Conservation (phyloP, 2,329 filamentous ascomycete species). For the Diaporthe caulivora region DNA sequence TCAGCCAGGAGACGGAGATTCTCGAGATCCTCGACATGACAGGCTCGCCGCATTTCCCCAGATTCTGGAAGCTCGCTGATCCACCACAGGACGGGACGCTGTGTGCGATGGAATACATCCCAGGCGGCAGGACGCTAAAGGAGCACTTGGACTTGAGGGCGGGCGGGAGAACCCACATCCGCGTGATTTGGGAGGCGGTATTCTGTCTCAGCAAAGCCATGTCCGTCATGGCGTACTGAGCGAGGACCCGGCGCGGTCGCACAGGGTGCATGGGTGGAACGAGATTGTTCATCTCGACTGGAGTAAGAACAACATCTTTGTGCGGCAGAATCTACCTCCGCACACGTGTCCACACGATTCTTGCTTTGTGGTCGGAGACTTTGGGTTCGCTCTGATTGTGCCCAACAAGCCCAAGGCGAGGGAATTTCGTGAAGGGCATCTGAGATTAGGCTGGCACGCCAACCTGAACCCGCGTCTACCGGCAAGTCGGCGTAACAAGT, state of each 20-base stretch:
- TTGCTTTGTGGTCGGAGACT: constrained; percentile 18
- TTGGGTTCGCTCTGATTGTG: background rate
- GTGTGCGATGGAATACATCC: constrained; percentile 10
- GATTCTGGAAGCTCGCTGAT: constrained; percentile 5
- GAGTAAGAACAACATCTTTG: background rate
- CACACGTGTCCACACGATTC: constrained; percentile 4
- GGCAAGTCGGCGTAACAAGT: background rate
- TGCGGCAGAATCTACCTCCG: background rate
- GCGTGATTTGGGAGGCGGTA: constrained; percentile 13
- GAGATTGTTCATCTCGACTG: constrained; percentile 17
- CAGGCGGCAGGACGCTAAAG: background rate
- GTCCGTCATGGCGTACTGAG: background rate
- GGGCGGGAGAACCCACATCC: background rate
- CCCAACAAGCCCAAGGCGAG: background rate
- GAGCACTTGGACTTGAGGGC: background rate
- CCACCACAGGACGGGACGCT: constrained; percentile 5
- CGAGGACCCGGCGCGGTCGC: constrained; percentile 13
- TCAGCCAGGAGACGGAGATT: background rate
- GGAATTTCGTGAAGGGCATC: background rate
- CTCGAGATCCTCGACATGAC: constrained; percentile 14
- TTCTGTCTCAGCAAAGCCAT: constrained; percentile 14
- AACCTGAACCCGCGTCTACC: background rate
- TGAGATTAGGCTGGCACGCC: background rate
- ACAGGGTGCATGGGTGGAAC: constrained; percentile 13
- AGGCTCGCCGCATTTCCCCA: background rate